These are phyloP conservation scores for Fusarium sp. DNA, from an alignment of 2,329 filamentous ascomycete genomes.

Conservation along the genomic window DNA sequence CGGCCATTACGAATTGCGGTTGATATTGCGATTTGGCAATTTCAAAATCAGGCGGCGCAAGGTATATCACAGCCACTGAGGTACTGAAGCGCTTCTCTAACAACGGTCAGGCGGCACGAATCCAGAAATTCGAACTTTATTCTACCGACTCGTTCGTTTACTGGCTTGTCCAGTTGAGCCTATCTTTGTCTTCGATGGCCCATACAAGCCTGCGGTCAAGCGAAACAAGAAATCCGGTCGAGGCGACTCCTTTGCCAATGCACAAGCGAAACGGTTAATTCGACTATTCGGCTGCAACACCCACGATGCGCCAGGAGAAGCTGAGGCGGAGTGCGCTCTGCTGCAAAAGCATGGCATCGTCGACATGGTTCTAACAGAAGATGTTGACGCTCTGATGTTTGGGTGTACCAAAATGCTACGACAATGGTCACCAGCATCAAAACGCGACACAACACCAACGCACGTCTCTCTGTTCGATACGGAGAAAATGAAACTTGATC, in stretches of 20 bases:
- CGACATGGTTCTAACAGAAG: constrained; percentile 93
- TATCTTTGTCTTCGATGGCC: constrained; percentile 90
- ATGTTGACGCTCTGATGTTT: constrained; percentile 98
- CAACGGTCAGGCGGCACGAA: constrained; percentile 75
- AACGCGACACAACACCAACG: constrained; percentile 74
- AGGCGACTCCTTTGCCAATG: constrained; percentile 72
- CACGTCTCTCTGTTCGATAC: constrained; percentile 86
- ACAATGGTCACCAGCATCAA: constrained; percentile 82
- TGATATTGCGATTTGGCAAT: constrained; percentile 97
- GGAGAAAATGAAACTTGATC: constrained; percentile 57
- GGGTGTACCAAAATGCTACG: constrained; percentile 81
- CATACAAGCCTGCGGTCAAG: constrained; percentile 86
- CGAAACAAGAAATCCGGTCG: constrained; percentile 79
- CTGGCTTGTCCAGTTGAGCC: constrained; percentile 82
- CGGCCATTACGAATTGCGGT: constrained; percentile 87
- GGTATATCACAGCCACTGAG: constrained; percentile 52
- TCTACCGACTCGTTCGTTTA: constrained; percentile 86
- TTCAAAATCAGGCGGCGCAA: constrained; percentile 86
- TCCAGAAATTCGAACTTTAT: constrained; percentile 88
- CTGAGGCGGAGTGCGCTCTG: constrained; percentile 93
- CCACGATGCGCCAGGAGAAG: constrained; percentile 92
- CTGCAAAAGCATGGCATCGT: constrained; percentile 84
- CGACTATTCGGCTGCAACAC: constrained; percentile 84
- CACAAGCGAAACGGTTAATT: constrained; percentile 84
- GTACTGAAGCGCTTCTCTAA: constrained; percentile 7